Conservation (phyloP, 192 early-diverging fungal species). For the Coemansia sp. region DNA sequence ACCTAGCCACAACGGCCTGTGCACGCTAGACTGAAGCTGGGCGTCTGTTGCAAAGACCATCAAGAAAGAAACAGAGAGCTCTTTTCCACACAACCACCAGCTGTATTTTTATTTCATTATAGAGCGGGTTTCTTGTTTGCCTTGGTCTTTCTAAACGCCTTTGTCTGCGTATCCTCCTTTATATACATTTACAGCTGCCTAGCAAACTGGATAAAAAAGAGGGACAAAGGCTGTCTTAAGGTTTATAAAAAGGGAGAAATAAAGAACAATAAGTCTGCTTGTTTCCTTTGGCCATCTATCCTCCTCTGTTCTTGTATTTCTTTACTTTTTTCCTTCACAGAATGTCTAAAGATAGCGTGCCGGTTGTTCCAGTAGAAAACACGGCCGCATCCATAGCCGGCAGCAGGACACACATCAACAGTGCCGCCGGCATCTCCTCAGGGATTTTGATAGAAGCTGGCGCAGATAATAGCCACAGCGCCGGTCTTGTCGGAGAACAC, state of each 20-base stretch:
- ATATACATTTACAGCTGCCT: too few species aligned
- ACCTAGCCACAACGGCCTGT: too few species aligned
- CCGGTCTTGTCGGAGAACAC: neutral
- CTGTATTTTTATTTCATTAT: neutral
- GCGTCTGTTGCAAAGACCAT: too few species aligned
- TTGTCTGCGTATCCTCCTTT: too few species aligned
- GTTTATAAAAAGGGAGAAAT: too few species aligned
- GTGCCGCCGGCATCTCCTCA: neutral
- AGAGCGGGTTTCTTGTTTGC: neutral
- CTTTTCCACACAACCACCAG: too few species aligned
- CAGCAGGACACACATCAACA: neutral
- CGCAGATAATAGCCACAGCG: neutral
- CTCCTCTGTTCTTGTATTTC: neutral
- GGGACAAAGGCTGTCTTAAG: neutral
- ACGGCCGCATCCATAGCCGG: neutral
- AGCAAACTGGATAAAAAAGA: too few species aligned
- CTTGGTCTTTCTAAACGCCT: neutral
- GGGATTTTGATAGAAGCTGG: neutral
- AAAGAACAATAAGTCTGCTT: too few species aligned
- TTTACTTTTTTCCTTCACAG: neutral
- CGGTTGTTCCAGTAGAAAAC: conserved; percentile 8
- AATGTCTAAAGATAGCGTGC: conserved; percentile 8
- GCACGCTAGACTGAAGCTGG: too few species aligned
- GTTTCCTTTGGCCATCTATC: too few species aligned
- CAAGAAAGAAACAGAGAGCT: too few species aligned